Conservation (phyloP, 2,329 filamentous ascomycete genomes). For the Chaetomium strumarium region DNA sequence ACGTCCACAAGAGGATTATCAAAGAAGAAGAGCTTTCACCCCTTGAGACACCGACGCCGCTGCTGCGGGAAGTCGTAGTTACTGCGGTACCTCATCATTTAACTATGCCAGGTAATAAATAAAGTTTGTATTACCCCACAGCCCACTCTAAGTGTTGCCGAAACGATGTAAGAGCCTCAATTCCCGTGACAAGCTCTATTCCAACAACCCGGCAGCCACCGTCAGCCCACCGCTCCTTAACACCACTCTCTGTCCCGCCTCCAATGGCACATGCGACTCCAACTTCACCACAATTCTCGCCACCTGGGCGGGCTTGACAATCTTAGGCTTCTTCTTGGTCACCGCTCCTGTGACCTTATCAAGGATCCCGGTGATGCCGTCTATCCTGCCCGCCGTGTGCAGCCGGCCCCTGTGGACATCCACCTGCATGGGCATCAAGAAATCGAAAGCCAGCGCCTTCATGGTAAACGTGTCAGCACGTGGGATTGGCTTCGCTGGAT, state of each 20-base stretch:
- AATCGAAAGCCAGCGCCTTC: constrained; percentile 84
- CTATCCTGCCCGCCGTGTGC: constrained; percentile 70
- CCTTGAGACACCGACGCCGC: no score
- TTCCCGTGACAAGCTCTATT: constrained; percentile 40
- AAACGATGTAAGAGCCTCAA: constrained; percentile 11
- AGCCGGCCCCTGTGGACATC: constrained; percentile 84
- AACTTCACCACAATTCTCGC: constrained; percentile 73
- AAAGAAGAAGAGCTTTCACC: no score
- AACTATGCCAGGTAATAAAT: neutral
- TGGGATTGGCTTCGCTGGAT: constrained; percentile 58
- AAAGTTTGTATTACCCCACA: neutral
- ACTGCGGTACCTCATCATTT: neutral
- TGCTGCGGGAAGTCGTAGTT: neutral
- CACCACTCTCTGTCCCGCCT: constrained; percentile 73
- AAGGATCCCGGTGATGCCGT: constrained; percentile 63
- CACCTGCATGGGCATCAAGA: constrained; percentile 79
- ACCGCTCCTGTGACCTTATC: constrained; percentile 74
- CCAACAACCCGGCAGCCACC: constrained; percentile 79
- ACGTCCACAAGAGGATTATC: no score
- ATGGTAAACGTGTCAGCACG: constrained; percentile 70
- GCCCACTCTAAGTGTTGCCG: neutral
- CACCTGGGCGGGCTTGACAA: constrained; percentile 73
- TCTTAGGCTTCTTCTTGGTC: constrained; percentile 75
- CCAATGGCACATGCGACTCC: constrained; percentile 68
- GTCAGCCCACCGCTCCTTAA: constrained; percentile 76